These are phyloP conservation scores for Xylariaceae sp. DNA, from an alignment of 2,329 filamentous ascomycete genomes.

Conservation along the genomic window DNA sequence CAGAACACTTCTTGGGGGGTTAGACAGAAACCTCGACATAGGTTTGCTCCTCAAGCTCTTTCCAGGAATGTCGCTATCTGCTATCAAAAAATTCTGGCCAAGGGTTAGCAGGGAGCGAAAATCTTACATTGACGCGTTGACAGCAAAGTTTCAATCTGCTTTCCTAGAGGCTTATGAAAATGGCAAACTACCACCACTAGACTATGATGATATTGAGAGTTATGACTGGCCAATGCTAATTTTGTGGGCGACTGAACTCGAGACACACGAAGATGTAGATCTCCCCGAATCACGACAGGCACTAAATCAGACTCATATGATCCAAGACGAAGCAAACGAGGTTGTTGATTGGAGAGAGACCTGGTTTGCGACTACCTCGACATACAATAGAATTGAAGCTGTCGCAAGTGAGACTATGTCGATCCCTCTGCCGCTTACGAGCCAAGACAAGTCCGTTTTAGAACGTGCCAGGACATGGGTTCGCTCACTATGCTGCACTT, in stretches of 20 bases:
- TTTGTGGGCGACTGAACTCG: conserved; percentile 67
- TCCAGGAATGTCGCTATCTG: conserved; percentile 57
- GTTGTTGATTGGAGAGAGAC: conserved; percentile 58
- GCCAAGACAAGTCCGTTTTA: conserved; percentile 41
- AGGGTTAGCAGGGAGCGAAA: conserved; percentile 56
- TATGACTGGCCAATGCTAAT: conserved; percentile 74
- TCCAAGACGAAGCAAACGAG: conserved; percentile 47
- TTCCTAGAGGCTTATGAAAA: conserved; percentile 71
- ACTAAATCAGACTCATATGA: conserved; percentile 51
- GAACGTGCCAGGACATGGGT: conserved; percentile 63
- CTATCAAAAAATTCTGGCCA: conserved; percentile 62
- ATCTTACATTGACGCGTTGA: conserved; percentile 61
- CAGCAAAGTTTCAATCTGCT: conserved; percentile 66
- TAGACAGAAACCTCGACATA: conserved; percentile 66
- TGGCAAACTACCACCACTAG: conserved; percentile 63
- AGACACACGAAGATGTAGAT: conserved; percentile 51
- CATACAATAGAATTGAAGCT: conserved; percentile 63
- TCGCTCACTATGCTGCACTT: conserved; percentile 62
- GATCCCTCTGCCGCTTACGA: conserved; percentile 34
- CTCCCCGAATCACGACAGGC: conserved; percentile 54
- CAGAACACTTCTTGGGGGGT: conserved; percentile 63
- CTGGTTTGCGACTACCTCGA: conserved; percentile 62
- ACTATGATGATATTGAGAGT: conserved; percentile 66
- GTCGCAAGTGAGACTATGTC: conserved; percentile 55
- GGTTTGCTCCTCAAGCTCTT: conserved; percentile 63